Conservation (phyloP, 1,284 basidiomycete genomes). For the Baeospora myosura region DNA sequence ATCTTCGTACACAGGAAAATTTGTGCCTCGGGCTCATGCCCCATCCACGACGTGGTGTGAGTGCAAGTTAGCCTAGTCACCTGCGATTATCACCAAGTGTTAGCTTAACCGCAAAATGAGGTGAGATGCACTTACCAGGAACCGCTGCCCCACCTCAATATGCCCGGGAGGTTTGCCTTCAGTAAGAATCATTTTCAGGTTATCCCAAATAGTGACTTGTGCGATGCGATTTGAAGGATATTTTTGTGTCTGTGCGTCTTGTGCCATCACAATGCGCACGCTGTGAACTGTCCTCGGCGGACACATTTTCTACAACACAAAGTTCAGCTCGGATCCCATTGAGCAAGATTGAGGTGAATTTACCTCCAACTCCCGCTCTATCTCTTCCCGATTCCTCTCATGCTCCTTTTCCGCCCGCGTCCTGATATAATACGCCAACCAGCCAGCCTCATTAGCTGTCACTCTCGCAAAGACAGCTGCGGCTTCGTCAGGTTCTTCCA, state of each 20-base stretch:
- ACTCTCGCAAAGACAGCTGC: slow-evolving; percentile 35
- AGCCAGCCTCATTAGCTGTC: slow-evolving; percentile 45
- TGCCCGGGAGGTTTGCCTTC: slow-evolving; percentile 46
- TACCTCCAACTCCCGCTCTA: slow-evolving; percentile 68
- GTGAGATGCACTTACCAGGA: slow-evolving; percentile 44
- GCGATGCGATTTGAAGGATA: slow-evolving; percentile 51
- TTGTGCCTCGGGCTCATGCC: slow-evolving; percentile 42
- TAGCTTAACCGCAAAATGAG: background rate
- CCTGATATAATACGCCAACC: slow-evolving; percentile 53
- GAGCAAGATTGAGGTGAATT: slow-evolving; percentile 14
- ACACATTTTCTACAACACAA: slow-evolving; percentile 52
- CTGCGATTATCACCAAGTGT: slow-evolving; percentile 22
- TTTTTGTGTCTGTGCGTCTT: slow-evolving; percentile 57
- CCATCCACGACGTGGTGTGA: slow-evolving; percentile 58
- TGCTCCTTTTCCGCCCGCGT: slow-evolving; percentile 45
- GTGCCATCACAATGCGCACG: slow-evolving; percentile 73
- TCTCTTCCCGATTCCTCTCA: slow-evolving; percentile 45
- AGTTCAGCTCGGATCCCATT: slow-evolving; percentile 4
- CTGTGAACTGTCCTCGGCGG: slow-evolving; percentile 74
- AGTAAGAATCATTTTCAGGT: slow-evolving; percentile 40
- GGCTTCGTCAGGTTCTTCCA: slow-evolving; percentile 47
- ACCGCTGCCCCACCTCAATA: slow-evolving; percentile 63
- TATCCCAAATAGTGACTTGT: slow-evolving; percentile 84
- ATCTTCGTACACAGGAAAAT: slow-evolving; percentile 59
- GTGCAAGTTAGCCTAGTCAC: slow-evolving; percentile 60